A percentile compares a stretch with the other conserved stretches of the same genome.
Evolutionary conservation across 139 green algal genomes (phyloP).

Genomic region (Micractinium sp.): DNA sequence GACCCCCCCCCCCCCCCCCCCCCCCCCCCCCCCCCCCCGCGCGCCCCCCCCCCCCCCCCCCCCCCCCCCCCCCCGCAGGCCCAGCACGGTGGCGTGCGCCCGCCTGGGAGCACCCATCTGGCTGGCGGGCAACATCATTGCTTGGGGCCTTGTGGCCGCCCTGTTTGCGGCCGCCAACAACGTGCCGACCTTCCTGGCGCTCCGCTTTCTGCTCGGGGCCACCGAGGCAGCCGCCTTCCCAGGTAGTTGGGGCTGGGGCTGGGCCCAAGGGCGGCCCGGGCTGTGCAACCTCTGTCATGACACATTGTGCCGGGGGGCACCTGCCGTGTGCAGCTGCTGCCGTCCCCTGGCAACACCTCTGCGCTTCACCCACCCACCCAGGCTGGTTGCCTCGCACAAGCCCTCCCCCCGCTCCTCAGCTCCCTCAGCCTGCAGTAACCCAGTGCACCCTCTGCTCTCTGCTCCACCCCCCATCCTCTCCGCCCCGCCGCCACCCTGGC

Average conservation of each 20-base stretch:
- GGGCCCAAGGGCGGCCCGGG: too few species aligned
- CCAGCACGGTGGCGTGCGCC: constrained; percentile 56
- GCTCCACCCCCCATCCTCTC: neutral
- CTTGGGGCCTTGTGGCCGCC: constrained; percentile 73
- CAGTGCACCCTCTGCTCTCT: too few species aligned
- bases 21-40: neutral
- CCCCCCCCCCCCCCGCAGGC: constrained; percentile 2
- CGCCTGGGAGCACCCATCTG: constrained; percentile 64
- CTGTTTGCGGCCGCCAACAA: constrained; percentile 58
- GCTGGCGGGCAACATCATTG: constrained; percentile 62
- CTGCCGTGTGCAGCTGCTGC: too few species aligned
- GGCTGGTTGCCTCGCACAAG: too few species aligned
- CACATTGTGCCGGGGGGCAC: too few species aligned
- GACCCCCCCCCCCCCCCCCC: too few species aligned
- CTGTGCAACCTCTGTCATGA: too few species aligned
- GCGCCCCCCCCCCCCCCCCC: neutral
- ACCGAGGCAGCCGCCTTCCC: constrained; percentile 80
- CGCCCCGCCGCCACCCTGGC: neutral
- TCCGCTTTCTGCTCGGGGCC: constrained; percentile 77
- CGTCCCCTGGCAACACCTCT: too few species aligned
- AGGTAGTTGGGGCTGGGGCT: constrained; percentile 18
- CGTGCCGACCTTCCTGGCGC: constrained; percentile 58
- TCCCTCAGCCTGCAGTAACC: neutral
- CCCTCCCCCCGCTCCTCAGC: too few species aligned
- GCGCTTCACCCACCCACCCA: too few species aligned